Percentiles rank a stretch among this genome's conserved stretches.
phyloP scores from a whole-genome alignment of 768 basidiomycete species.

The Trichaptum fuscoviolaceum region DNA sequence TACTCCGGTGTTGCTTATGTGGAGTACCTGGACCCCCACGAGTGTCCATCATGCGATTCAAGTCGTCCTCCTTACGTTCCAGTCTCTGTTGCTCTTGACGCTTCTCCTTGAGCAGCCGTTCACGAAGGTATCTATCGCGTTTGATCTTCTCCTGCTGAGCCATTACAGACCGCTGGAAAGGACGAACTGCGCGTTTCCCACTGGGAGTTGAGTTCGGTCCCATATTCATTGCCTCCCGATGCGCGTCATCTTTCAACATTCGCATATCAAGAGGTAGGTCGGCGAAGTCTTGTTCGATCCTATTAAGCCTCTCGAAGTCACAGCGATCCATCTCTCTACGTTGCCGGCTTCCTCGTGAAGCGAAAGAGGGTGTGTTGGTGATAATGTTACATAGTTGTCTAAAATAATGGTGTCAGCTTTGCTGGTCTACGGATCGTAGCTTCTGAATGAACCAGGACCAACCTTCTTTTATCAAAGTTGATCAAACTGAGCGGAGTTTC shows the following conservation, averaged over 20 bases:
- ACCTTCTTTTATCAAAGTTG: conserved; percentile 84
- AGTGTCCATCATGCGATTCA: conserved; percentile 65
- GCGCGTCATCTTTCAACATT: conserved; percentile 69
- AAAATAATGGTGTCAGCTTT: conserved; percentile 14
- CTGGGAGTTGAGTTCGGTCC: conserved; percentile 37
- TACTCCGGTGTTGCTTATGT: conserved; percentile 76
- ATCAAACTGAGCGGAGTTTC: conserved; percentile 56
- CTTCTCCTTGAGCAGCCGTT: conserved; percentile 70
- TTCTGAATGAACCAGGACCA: conserved; percentile 15
- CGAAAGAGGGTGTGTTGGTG: conserved; percentile 42
- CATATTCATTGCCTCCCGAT: conserved; percentile 49
- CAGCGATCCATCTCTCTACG: conserved; percentile 56
- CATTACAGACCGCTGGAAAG: conserved; percentile 59
- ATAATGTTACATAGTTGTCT: conserved; percentile 70
- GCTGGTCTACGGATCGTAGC: neutral
- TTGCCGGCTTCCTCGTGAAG: conserved; percentile 36
- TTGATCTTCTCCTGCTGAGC: conserved; percentile 78
- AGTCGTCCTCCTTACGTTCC: conserved; percentile 70
- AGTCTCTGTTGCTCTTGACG: conserved; percentile 64
- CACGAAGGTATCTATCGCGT: conserved; percentile 65
- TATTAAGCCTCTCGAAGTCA: conserved; percentile 72
- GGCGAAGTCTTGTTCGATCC: conserved; percentile 65
- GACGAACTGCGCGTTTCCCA: conserved; percentile 48
- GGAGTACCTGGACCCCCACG: conserved; percentile 43
- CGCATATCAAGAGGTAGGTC: conserved; percentile 63